phyloP scores from a whole-genome alignment of 345 rosid genomes.

The Lumnitzera littorea region DNA sequence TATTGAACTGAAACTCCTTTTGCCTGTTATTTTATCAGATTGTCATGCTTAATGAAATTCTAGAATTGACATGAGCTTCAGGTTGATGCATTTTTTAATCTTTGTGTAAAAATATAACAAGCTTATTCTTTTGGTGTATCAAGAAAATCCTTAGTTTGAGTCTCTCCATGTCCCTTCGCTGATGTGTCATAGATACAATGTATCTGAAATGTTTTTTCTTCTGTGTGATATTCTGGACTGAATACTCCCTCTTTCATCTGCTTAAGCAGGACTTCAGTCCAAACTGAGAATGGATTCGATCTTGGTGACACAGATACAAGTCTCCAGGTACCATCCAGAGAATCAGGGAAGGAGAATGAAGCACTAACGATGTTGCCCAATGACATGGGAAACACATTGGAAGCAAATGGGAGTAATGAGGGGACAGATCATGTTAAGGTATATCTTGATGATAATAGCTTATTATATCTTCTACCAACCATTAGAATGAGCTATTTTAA shows the following conservation, averaged over 20 bases:
- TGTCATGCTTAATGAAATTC: too few species aligned
- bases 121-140: too few species aligned
- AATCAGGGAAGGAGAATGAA: slow-evolving; percentile 26
- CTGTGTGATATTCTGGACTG: neutral
- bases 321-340: slow-evolving; percentile 1
- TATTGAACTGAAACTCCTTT: too few species aligned
- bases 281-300: slow-evolving; percentile 22
- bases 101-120: too few species aligned
- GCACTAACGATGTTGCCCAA: slow-evolving; percentile 10
- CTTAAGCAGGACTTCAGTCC: slow-evolving; percentile 26
- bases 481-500: neutral
- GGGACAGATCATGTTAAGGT: slow-evolving; percentile 17
- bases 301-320: slow-evolving; percentile 16
- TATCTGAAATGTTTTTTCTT: neutral
- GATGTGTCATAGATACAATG: neutral
- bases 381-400: slow-evolving; percentile 15
- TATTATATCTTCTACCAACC: neutral
- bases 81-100: too few species aligned
- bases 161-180: neutral
- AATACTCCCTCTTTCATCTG: slow-evolving; percentile 11
- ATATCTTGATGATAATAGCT: neutral
- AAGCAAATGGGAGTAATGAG: slow-evolving; percentile 22
- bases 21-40: too few species aligned
- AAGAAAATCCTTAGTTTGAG: too few species aligned
- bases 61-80: too few species aligned